Evolutionary conservation across 306 rosid species (phyloP), one percentile per base, ranked within the genome.

Genomic region (Fragaria nilgerrensis): DNA sequence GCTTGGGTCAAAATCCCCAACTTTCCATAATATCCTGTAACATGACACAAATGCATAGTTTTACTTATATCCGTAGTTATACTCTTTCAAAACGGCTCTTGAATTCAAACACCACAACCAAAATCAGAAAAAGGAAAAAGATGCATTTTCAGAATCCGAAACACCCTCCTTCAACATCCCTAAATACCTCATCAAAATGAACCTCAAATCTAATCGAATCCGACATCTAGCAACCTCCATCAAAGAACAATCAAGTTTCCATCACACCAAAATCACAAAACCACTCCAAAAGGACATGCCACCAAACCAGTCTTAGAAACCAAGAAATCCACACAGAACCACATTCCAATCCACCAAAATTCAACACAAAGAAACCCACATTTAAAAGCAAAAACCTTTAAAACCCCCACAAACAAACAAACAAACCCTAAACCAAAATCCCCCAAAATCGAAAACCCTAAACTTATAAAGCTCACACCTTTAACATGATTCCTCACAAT

Each of bases 231-330:
- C 32, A 74, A 7, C 45, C 19, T 29, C 59, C 45, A 29, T 16
- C 11, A 9, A 23, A 25, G 11, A 25, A 72, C 14, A 36, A 37
- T 15, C 39, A 16, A 17, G 52, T 17, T 23, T 56, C 4, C 52
- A 7, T 23, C 27, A 25, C 69, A 25, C 8, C 41, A 37, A 37
- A 37, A 74, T 17, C 25, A 25, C 27, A 14, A 63, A 41, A 32
- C 23, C 29, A 47, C 59, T 43, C 47, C 47, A 27, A 75, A 62
- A 23, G 23, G 74, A 80, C 71, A 65, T n/a, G 67, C 64, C 44
- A 8, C 52, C 64, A 67, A 65, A 66, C 17, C 23, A 68, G 9
- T 36, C 79, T 64, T 56, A 32, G 4, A 43, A 17, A 11, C 45
- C 59, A 76, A 81, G 61, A 32, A 64, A 81, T 45, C 50, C 36